Percentiles rank a stretch among this genome's conserved stretches.
phyloP scores from a whole-genome alignment of 2,329 filamentous ascomycete species.

The Aureobasidium namibiae region DNA sequence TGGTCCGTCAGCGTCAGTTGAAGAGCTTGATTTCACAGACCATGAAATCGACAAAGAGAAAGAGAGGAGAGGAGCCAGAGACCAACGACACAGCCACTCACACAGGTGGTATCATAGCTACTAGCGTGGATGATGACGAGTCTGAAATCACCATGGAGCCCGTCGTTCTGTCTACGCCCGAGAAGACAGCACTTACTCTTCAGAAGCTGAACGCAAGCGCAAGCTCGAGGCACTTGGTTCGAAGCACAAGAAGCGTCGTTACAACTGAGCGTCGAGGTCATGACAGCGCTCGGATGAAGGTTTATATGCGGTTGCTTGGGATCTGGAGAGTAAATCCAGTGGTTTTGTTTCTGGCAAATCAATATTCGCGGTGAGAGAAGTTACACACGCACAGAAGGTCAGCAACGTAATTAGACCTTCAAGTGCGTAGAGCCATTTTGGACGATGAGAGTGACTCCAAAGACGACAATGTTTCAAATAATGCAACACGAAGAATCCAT shows the following conservation, averaged over 20 bases:
- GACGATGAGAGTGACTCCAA: neutral
- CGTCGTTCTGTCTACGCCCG: neutral
- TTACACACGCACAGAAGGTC: no score
- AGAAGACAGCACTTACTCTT: neutral
- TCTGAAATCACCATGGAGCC: neutral
- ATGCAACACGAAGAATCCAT: neutral
- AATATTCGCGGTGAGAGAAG: neutral
- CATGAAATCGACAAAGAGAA: neutral
- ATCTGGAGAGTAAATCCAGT: neutral
- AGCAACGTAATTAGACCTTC: no score
- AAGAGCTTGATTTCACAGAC: neutral
- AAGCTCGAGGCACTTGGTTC: neutral
- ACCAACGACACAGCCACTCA: neutral
- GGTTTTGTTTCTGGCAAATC: neutral
- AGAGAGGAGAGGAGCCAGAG: neutral
- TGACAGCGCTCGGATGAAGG: neutral
- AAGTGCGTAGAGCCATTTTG: no score
- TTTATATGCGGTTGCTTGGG: neutral
- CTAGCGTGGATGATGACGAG: neutral
- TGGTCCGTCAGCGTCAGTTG: neutral
- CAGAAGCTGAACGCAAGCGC: neutral
- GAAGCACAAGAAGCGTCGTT: neutral
- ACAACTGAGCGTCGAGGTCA: neutral
- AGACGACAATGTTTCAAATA: no score
- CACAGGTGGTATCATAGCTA: no score